Percentiles rank a stretch among this genome's conserved stretches.
phyloP scores from a whole-genome alignment of 345 rosid species.

The Aquilaria yunnanensis region DNA sequence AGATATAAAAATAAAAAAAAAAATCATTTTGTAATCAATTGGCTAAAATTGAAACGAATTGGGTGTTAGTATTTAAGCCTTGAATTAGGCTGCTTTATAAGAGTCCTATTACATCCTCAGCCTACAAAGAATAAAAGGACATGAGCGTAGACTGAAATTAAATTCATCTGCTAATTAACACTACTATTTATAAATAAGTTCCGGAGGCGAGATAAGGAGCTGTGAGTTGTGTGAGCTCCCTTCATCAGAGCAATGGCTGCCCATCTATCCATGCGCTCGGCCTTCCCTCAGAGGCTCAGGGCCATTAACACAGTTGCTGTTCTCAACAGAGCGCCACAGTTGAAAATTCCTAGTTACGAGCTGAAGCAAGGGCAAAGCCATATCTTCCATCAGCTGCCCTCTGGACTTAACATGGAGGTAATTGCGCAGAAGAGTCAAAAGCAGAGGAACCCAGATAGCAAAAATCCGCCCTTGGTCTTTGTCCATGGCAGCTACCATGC shows the following conservation, averaged over 20 bases:
- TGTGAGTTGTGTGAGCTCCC: not conserved
- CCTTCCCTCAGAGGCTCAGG: conserved; percentile 8
- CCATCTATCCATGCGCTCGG: conserved; percentile 15
- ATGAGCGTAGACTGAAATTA: too few species aligned
- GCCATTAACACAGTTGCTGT: conserved; percentile 27
- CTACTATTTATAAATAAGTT: too few species aligned
- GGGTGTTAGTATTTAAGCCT: too few species aligned
- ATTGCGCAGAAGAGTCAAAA: conserved; percentile 47
- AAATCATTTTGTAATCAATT: too few species aligned
- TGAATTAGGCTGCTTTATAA: too few species aligned
- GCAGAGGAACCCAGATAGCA: conserved; percentile 5
- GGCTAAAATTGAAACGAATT: too few species aligned
- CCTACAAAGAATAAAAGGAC: too few species aligned
- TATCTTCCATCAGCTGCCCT: conserved; percentile 64
- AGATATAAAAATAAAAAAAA: too few species aligned
- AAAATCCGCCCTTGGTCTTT: conserved; percentile 62
- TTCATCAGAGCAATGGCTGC: conserved; percentile 32
- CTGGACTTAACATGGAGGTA: conserved; percentile 78
- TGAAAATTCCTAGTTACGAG: conserved; percentile 33
- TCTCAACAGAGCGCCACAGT: conserved; percentile 20
- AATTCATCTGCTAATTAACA: too few species aligned
- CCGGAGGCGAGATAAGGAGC: too few species aligned
- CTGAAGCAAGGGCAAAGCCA: conserved; percentile 65
- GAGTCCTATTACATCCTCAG: too few species aligned
- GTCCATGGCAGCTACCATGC: conserved; percentile 95